A percentile compares a stretch with the other conserved stretches of the same genome.
Conservation (phyloP, 148 eudicot species). For the Camellia sinensis region DNA sequence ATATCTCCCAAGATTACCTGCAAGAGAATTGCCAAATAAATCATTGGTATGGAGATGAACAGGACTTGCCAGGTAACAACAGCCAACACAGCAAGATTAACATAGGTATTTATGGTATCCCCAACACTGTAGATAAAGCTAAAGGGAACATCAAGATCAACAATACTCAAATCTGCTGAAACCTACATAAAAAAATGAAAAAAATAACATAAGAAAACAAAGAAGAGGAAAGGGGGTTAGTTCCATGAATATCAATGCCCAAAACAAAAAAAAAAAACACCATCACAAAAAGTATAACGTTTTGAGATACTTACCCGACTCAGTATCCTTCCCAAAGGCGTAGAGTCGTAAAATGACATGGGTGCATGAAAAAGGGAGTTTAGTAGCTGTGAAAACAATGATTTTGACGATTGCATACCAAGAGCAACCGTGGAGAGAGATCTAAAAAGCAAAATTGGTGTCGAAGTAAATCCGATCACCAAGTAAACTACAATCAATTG, state of each 20-base stretch:
- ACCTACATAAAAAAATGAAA: conserved; percentile 35
- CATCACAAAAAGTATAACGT: too few species aligned
- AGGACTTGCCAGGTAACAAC: conserved; percentile 83
- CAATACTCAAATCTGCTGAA: conserved; percentile 70
- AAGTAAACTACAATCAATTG: conserved; percentile 61
- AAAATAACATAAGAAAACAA: neutral
- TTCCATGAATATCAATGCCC: neutral
- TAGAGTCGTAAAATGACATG: conserved; percentile 82
- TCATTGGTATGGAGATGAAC: conserved; percentile 65
- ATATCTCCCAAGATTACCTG: conserved; percentile 42
- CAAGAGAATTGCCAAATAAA: conserved; percentile 52
- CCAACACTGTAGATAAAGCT: conserved; percentile 49
- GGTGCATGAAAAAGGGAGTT: conserved; percentile 76
- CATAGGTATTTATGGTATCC: conserved; percentile 43
- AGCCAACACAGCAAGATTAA: conserved; percentile 58
- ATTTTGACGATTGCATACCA: conserved; percentile 62
- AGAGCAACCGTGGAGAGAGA: conserved; percentile 45
- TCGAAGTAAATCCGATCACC: conserved; percentile 46
- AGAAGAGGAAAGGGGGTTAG: neutral
- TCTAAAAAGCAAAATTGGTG: conserved; percentile 44
- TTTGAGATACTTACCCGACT: conserved; percentile 50
- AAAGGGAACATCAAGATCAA: conserved; percentile 75
- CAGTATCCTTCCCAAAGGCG: conserved; percentile 79
- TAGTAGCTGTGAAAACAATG: conserved; percentile 59
- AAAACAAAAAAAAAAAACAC: neutral